phyloP scores from a whole-genome alignment of 495 filamentous ascomycete genomes.

The Podospora comata region DNA sequence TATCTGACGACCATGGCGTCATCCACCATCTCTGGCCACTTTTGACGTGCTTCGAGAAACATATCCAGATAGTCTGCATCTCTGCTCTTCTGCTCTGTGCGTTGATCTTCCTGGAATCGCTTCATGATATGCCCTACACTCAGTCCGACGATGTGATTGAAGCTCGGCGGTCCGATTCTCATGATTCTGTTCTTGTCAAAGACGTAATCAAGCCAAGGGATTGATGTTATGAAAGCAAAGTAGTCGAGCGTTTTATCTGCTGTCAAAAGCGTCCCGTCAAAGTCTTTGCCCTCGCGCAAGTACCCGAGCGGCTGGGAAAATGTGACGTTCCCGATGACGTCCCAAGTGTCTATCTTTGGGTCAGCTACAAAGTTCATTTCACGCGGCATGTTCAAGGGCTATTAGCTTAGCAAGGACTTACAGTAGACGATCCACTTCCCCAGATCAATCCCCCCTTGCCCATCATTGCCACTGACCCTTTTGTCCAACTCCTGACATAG shows the following conservation, averaged over 20 bases:
- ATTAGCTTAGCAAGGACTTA: constrained; percentile 8
- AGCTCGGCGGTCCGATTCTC: constrained; percentile 26
- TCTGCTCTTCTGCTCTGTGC: constrained; percentile 10
- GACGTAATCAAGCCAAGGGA: constrained; percentile 29
- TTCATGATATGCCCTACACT: constrained; percentile 14
- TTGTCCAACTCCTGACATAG: constrained; percentile 21
- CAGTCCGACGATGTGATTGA: constrained; percentile 14
- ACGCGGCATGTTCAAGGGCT: not conserved
- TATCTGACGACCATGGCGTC: constrained; percentile 26
- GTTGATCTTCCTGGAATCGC: constrained; percentile 21
- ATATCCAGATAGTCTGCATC: constrained; percentile 30
- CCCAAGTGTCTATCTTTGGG: constrained; percentile 30
- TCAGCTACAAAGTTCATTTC: not conserved
- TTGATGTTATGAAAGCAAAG: constrained; percentile 23
- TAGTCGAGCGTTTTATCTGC: constrained; percentile 22
- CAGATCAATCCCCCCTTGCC: constrained; percentile 13
- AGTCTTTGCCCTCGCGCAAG: constrained; percentile 32
- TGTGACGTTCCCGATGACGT: constrained; percentile 32
- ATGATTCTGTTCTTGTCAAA: constrained; percentile 24
- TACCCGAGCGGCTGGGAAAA: constrained; percentile 40
- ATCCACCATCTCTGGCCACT: constrained; percentile 26
- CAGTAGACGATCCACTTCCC: constrained; percentile 28
- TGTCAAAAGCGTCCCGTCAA: constrained; percentile 21
- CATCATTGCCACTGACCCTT: constrained; percentile 10
- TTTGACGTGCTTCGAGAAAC: constrained; percentile 29